Base-by-base conservation (phyloP, 2,329 filamentous ascomycete genomes). In the Lecanicillium sp. region DNA sequence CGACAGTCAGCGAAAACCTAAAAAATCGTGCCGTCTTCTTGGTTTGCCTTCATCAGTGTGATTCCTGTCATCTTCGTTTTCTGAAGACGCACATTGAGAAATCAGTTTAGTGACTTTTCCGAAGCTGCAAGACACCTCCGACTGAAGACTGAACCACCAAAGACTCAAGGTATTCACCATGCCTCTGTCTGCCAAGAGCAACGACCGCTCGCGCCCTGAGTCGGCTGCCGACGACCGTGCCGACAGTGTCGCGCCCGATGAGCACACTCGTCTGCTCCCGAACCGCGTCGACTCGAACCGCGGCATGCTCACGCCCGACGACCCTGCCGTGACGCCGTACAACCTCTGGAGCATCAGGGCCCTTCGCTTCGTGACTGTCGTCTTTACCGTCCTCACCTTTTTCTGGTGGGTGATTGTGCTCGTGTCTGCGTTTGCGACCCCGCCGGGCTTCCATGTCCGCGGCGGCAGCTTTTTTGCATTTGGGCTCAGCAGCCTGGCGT, bases 391-490 rank as follows among this genome's bases (percentile, higher is more conserved):
- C 44, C 62, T 90, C 57, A 87, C 83, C 48, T 89, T 94, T 59
- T 59, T 89, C n/a, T 97, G 91, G 91, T 97, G 93, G 91, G 77
- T 88, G 9, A 66, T 96, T 46, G 73, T 95, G 27, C 75, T 98
- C n/a, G 81, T 96, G 14, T 89, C 88, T 48, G 82, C 86, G 55
- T 98, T 98, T 68, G 83, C 94, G 56, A 95, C 87, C 45, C 90
- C 90, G 12, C 91, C 91, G 1, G 84, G 85, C 39, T 83, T 97
- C 63, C 82, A 93, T 62, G 86, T 83, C 9, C 82, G 89, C 44
- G 93, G 93, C 5, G 93, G 90, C n/a, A 88, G 87, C 32, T 98
- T 95, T 77, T 89, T 89, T 64, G 80, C 88, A 50, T 94, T 95
- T 62, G 79, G 84, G 53, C 97, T 87, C 66, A 83, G 88, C 5